Percentiles rank a stretch among this genome's conserved stretches.
phyloP scores from a whole-genome alignment of 768 basidiomycete genomes.

The Pulveroboletus ravenelii region DNA sequence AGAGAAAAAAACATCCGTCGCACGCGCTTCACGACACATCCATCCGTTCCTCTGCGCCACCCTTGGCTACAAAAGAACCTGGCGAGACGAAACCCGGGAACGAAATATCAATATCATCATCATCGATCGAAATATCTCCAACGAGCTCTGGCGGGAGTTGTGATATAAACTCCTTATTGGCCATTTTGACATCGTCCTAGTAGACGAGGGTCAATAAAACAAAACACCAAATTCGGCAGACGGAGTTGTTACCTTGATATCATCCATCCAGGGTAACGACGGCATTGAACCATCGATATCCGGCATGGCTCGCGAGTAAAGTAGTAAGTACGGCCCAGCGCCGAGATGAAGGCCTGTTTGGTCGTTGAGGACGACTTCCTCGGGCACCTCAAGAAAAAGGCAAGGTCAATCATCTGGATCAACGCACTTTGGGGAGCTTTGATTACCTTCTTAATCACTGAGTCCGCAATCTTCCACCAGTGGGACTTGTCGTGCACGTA shows the following conservation, averaged over 20 bases:
- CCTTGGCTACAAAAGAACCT: neutral
- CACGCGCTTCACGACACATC: constrained; percentile 11
- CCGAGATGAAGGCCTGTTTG: constrained; percentile 66
- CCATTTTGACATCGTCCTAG: constrained; percentile 33
- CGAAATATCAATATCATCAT: constrained; percentile 1
- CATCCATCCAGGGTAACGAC: constrained; percentile 26
- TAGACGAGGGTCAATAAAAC: neutral
- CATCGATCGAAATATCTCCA: constrained; percentile 20
- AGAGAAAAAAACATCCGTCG: neutral
- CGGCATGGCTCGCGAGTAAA: constrained; percentile 49
- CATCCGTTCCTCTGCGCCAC: constrained; percentile 8
- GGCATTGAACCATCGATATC: constrained; percentile 10
- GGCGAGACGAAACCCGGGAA: neutral
- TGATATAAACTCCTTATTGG: constrained; percentile 35
- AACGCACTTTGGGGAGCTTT: neutral
- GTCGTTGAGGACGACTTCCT: constrained; percentile 66
- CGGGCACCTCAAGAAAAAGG: constrained; percentile 50
- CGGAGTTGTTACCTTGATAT: constrained; percentile 21
- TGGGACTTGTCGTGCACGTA: constrained; percentile 59
- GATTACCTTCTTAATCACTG: constrained; percentile 57
- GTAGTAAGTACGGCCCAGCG: constrained; percentile 74
- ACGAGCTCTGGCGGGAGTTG: constrained; percentile 30
- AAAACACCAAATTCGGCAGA: neutral
- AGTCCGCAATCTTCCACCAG: constrained; percentile 84
- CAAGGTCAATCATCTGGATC: neutral